Evolutionary conservation across 805 yeast species (phyloP).

Genomic region (Candida endomychidarum): DNA sequence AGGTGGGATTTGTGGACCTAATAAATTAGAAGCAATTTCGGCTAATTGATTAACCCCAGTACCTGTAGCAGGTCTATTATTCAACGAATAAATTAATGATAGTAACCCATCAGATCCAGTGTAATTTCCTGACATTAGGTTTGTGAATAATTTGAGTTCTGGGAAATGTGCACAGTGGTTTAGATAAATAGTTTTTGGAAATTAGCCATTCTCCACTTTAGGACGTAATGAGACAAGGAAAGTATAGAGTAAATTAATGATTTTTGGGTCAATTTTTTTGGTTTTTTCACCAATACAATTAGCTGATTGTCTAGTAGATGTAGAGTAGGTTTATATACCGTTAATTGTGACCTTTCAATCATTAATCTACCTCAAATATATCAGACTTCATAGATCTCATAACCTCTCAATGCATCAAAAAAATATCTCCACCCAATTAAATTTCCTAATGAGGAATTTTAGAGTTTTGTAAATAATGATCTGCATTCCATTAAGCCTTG

Average conservation of each 20-base stretch:
- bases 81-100: constrained; percentile 22
- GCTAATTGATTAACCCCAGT: constrained; percentile 25
- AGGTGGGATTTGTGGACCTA: constrained; percentile 41
- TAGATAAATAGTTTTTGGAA: neutral
- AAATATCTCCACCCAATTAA: neutral
- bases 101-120: constrained; percentile 25
- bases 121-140: constrained; percentile 12
- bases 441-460: constrained; percentile 3
- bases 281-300: no score
- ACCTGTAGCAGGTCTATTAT: constrained; percentile 27
- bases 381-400: no score
- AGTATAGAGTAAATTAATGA: no score
- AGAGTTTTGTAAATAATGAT: neutral
- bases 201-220: no score
- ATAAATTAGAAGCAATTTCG: constrained; percentile 25
- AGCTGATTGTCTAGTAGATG: no score
- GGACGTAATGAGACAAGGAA: no score
- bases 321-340: no score
- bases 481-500: neutral
- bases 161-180: neutral
- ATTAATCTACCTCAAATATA: no score
- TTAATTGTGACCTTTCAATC: no score
- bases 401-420: no score
- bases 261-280: no score
- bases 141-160: neutral